Evolutionary conservation across 495 filamentous ascomycete species (phyloP).

Genomic region (Penicillium turbatum): DNA sequence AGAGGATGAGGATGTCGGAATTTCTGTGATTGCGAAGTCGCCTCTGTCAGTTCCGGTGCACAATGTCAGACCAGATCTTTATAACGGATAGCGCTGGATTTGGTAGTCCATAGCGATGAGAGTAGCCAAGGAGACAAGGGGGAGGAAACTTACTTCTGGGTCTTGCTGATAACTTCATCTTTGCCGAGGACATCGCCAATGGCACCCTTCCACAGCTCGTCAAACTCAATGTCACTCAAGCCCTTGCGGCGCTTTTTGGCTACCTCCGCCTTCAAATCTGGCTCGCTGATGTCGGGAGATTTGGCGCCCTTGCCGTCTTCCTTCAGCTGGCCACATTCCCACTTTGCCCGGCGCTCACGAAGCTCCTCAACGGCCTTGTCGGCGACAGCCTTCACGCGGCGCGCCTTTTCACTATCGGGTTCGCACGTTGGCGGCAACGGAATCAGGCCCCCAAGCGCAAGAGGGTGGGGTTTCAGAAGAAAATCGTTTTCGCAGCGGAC

Average conservation of each 20-base stretch:
- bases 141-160: constrained; percentile 67
- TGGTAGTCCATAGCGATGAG: constrained; percentile 16
- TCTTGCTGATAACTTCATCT: constrained; percentile 72
- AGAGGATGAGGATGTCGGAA: constrained; percentile 52
- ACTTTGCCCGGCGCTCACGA: constrained; percentile 78
- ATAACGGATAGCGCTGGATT: constrained; percentile 18
- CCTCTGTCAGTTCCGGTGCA: constrained; percentile 71
- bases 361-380: constrained; percentile 85
- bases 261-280: constrained; percentile 72
- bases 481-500: constrained; percentile 83
- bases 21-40: constrained; percentile 65
- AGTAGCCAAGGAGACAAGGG: constrained; percentile 9
- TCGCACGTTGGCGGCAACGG: constrained; percentile 92
- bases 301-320: constrained; percentile 55
- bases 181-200: constrained; percentile 76
- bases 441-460: constrained; percentile 73
- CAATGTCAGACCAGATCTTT: constrained; percentile 46
- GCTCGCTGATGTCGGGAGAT: constrained; percentile 64
- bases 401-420: constrained; percentile 86
- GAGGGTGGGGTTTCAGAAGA: constrained; percentile 76
- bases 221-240: constrained; percentile 83
- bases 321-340: constrained; percentile 78
- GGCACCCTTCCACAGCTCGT: constrained; percentile 83
- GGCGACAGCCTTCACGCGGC: constrained; percentile 78
- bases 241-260: constrained; percentile 67